A percentile compares a stretch with the other conserved stretches of the same genome.
phyloP scores from a whole-genome alignment of 1,284 basidiomycete genomes.

The Laetiporus sulphureus region DNA sequence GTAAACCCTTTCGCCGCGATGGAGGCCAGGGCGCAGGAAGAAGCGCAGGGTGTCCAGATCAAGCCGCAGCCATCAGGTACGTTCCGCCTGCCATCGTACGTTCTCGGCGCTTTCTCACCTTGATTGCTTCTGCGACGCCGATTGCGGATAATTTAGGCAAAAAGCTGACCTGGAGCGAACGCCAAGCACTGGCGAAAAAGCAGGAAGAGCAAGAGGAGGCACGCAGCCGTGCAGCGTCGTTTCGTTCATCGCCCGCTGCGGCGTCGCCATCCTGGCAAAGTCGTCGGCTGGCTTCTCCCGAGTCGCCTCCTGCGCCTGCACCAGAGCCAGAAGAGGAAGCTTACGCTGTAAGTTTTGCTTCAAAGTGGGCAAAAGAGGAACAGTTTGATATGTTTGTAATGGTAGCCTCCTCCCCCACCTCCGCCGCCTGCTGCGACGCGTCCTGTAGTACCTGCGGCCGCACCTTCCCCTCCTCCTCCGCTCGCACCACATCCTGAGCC shows the following conservation, averaged over 20 bases:
- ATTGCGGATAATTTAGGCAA: slow-evolving; percentile 32
- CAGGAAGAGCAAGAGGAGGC: slow-evolving; percentile 78
- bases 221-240: slow-evolving; percentile 51
- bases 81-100: slow-evolving; percentile 6
- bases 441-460: slow-evolving; percentile 26
- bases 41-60: slow-evolving; percentile 20
- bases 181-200: slow-evolving; percentile 83
- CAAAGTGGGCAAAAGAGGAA: too few species aligned
- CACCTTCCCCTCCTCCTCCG: slow-evolving; percentile 30
- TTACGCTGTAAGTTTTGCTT: slow-evolving; percentile 1
- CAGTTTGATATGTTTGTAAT: too few species aligned
- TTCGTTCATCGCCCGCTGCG: slow-evolving; percentile 28
- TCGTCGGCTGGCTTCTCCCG: slow-evolving; percentile 24
- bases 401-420: slow-evolving; percentile 29
- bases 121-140: neutral
- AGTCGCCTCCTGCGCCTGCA: slow-evolving; percentile 26
- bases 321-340: slow-evolving; percentile 25
- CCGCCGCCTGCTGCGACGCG: slow-evolving; percentile 28
- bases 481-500: slow-evolving; percentile 13
- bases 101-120: neutral
- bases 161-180: slow-evolving; percentile 88
- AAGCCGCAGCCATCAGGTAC: slow-evolving; percentile 16
- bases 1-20: slow-evolving; percentile 74
- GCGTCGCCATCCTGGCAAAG: slow-evolving; percentile 18
- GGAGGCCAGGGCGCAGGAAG: slow-evolving; percentile 38